A percentile compares a stretch with the other conserved stretches of the same genome.
Conservation (phyloP, 768 basidiomycete species). For the Serendipita sp. region DNA sequence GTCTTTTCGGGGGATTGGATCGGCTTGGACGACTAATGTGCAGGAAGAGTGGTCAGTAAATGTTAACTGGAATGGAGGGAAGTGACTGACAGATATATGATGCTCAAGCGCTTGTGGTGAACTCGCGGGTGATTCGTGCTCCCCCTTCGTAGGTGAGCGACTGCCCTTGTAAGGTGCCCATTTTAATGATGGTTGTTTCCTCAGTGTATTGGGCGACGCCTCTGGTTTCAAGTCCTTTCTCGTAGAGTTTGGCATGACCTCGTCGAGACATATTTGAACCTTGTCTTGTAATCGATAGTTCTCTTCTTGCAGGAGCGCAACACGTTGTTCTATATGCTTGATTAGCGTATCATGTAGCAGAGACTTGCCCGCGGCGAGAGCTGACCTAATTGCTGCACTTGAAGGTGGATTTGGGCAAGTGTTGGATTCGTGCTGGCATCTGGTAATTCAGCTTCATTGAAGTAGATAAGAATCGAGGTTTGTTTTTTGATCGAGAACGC, state of each 20-base stretch:
- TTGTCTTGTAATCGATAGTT: conserved; percentile 51
- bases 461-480: conserved; percentile 11
- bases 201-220: conserved; percentile 19
- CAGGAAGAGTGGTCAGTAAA: neutral
- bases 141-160: conserved; percentile 66
- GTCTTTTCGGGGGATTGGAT: neutral
- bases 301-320: conserved; percentile 67
- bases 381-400: conserved; percentile 63
- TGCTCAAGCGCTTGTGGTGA: conserved; percentile 69
- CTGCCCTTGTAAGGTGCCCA: conserved; percentile 72
- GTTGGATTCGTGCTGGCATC: conserved; percentile 38
- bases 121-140: conserved; percentile 58
- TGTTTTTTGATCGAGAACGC: conserved; percentile 19
- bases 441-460: conserved; percentile 35
- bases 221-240: conserved; percentile 1
- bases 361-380: neutral
- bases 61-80: neutral
- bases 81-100: conserved; percentile 23
- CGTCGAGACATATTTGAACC: conserved; percentile 49
- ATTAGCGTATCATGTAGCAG: conserved; percentile 4
- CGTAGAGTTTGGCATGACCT: conserved; percentile 23
- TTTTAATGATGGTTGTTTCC: conserved; percentile 69
- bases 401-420: conserved; percentile 45
- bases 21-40: neutral
- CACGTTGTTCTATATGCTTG: conserved; percentile 31